These are phyloP conservation scores for Salvia sclarea DNA, from an alignment of 305 asterid species.

Conservation along the genomic window DNA sequence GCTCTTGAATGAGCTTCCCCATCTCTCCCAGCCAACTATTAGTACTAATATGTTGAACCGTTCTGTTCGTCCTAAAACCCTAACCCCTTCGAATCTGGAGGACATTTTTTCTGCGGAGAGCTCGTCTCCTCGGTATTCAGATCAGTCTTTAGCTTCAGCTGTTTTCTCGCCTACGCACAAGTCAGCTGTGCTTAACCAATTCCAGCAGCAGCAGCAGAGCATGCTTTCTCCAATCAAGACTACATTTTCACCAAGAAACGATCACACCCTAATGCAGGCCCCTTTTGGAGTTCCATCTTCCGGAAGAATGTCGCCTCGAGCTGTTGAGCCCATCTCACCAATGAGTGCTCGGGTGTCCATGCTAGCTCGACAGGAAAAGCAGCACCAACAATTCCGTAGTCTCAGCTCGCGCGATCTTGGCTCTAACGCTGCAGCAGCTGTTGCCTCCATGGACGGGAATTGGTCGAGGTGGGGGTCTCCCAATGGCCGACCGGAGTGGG, in stretches of 20 bases:
- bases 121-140: slow-evolving; percentile 68
- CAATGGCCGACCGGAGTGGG: slow-evolving; percentile 65
- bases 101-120: slow-evolving; percentile 71
- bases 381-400: slow-evolving; percentile 63
- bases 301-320: slow-evolving; percentile 76
- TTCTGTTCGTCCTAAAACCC: slow-evolving; percentile 48
- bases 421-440: slow-evolving; percentile 46
- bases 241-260: slow-evolving; percentile 58
- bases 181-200: slow-evolving; percentile 61
- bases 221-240: slow-evolving; percentile 66
- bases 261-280: slow-evolving; percentile 56
- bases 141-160: slow-evolving; percentile 49
- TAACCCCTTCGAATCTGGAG: slow-evolving; percentile 72
- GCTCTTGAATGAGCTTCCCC: slow-evolving; percentile 50
- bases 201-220: slow-evolving; percentile 78
- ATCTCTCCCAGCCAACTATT: slow-evolving; percentile 38
- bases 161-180: slow-evolving; percentile 69
- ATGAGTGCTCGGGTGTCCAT: slow-evolving; percentile 66
- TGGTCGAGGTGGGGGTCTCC: slow-evolving; percentile 72
- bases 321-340: slow-evolving; percentile 70
- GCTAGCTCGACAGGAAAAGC: slow-evolving; percentile 62
- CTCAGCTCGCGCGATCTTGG: slow-evolving; percentile 78
- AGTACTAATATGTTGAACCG: slow-evolving; percentile 48
- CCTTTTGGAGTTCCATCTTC: slow-evolving; percentile 58
- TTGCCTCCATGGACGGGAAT: slow-evolving; percentile 49